These are phyloP conservation scores for Boechera divaricarpa DNA, from an alignment of 345 rosid genomes.

Conservation along the genomic window DNA sequence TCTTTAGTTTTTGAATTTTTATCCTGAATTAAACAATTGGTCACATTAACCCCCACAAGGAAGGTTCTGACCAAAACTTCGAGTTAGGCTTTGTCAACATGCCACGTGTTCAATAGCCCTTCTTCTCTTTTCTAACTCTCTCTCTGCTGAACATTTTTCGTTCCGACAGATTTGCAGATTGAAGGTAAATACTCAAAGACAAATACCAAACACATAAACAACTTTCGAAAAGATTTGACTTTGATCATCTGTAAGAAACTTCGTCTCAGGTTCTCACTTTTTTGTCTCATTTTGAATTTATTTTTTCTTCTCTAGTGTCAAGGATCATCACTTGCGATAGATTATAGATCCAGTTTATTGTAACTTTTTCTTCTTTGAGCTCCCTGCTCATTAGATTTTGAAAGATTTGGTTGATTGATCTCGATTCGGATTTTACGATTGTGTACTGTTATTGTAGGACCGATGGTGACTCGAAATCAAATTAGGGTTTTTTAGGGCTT, in stretches of 20 bases:
- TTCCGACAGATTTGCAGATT: conserved; percentile 39
- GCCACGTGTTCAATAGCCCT: conserved; percentile 39
- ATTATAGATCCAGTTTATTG: conserved; percentile 23
- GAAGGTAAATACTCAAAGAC: conserved; percentile 3
- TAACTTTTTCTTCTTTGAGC: not conserved
- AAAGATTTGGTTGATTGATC: conserved; percentile 5
- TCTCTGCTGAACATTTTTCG: conserved; percentile 25
- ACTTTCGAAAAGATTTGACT: conserved; percentile 5
- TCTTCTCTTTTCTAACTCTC: conserved; percentile 17
- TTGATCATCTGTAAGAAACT: conserved; percentile 31
- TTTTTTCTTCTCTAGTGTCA: not conserved
- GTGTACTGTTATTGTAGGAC: not conserved
- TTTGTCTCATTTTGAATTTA: not conserved
- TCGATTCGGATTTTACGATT: not conserved
- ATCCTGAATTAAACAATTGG: not conserved
- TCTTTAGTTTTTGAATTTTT: not conserved
- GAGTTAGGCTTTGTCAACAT: conserved; percentile 28
- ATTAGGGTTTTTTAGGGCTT: conserved; percentile 25
- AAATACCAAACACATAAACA: not conserved
- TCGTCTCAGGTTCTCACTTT: conserved; percentile 22
- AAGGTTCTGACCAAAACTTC: not conserved
- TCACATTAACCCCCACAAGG: conserved; percentile 6
- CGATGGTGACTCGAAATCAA: conserved; percentile 2
- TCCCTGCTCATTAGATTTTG: conserved; percentile 5
- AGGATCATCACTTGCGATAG: not conserved